Evolutionary conservation across 768 basidiomycete genomes (phyloP).

Genomic region (Pluteus cervinus): DNA sequence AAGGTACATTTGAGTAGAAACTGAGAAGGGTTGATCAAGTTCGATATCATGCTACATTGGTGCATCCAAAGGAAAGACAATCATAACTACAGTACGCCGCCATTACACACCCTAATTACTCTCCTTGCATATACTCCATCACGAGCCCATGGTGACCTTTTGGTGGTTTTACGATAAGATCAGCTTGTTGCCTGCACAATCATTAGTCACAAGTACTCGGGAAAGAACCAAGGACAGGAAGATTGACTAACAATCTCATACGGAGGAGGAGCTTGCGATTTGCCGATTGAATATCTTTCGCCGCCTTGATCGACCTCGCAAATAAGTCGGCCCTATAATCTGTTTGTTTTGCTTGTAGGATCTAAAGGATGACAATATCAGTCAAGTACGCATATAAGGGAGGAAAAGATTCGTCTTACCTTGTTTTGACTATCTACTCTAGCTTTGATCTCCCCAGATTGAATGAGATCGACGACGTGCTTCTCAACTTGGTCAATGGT

Average conservation of each 20-base stretch:
- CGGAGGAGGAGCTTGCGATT: conserved; percentile 78
- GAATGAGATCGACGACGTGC: conserved; percentile 74
- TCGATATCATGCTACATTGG: no score
- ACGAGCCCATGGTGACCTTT: conserved; percentile 25
- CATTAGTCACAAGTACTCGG: background rate
- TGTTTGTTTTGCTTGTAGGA: conserved; percentile 72
- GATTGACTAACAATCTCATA: conserved; percentile 71
- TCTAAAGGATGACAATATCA: conserved; percentile 32
- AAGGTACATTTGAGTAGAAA: no score
- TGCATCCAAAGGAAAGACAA: no score
- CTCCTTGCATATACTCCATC: background rate
- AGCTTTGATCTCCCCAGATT: conserved; percentile 70
- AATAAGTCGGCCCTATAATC: conserved; percentile 78
- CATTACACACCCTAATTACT: no score
- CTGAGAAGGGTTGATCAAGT: no score
- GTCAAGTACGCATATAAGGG: conserved; percentile 6
- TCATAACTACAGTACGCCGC: no score
- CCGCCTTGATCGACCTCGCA: conserved; percentile 66
- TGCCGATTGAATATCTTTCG: conserved; percentile 60
- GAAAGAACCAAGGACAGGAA: background rate
- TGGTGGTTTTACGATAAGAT: conserved; percentile 63
- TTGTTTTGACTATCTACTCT: conserved; percentile 89
- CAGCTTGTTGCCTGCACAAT: conserved; percentile 68
- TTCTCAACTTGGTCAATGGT: conserved; percentile 61
- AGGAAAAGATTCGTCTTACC: conserved; percentile 29